These are phyloP conservation scores for Neurospora intermedia DNA, from an alignment of 495 filamentous ascomycete genomes.

Conservation along the genomic window DNA sequence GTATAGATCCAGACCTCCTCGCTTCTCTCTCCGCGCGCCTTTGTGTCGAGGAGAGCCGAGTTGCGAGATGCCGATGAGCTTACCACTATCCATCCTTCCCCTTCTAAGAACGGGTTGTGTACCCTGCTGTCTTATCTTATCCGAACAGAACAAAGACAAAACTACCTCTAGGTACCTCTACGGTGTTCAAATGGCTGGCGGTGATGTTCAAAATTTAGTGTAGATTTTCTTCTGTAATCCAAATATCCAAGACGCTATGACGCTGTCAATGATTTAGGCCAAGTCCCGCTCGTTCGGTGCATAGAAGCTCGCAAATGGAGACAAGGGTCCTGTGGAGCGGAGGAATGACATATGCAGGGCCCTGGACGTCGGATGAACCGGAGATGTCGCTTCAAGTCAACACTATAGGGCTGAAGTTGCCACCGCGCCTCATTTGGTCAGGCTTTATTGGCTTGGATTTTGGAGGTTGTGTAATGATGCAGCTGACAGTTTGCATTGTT, in stretches of 20 bases:
- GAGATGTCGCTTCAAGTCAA: not conserved
- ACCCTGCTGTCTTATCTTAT: not conserved
- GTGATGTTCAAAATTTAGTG: not conserved
- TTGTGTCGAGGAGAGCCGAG: not conserved
- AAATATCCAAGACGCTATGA: not conserved
- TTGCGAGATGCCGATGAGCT: not conserved
- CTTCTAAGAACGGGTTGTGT: not conserved
- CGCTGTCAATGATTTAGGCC: not conserved
- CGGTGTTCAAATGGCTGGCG: not conserved
- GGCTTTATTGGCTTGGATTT: not conserved
- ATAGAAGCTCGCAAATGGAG: not conserved
- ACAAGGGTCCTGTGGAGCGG: not conserved
- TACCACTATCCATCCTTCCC: not conserved
- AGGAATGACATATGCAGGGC: not conserved
- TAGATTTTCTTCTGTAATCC: not conserved
- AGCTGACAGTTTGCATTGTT: not conserved
- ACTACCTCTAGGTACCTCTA: not conserved
- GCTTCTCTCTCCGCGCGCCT: not conserved
- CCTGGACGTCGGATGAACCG: not conserved
- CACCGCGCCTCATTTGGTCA: not conserved
- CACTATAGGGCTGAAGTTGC: not conserved
- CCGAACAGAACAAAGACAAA: not conserved
- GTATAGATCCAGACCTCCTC: not conserved
- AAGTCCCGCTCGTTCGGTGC: not conserved
- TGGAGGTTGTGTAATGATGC: not conserved